These are phyloP conservation scores for Plasmodium malariae DNA, from an alignment of 169 alveolate genomes.

Conservation along the genomic window DNA sequence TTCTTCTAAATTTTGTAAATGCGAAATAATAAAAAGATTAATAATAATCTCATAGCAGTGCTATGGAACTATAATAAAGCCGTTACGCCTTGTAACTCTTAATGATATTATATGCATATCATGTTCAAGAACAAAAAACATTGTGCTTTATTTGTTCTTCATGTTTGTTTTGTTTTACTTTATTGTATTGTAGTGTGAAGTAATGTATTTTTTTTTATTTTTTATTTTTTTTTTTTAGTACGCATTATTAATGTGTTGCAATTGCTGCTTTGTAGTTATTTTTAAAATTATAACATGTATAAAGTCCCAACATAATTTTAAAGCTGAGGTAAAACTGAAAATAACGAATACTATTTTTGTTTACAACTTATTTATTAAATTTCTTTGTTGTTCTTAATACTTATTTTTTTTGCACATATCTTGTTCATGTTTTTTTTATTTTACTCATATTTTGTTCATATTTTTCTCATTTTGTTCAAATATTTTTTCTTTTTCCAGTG, in stretches of 20 bases:
- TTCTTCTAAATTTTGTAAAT: constrained; percentile 65
- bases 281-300: constrained; percentile 46
- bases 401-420: background rate
- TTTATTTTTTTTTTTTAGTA: constrained; percentile 40
- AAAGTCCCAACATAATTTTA: background rate
- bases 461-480: background rate
- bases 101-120: too few species aligned
- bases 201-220: background rate
- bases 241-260: constrained; percentile 38
- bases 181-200: background rate
- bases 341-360: background rate
- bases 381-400: background rate
- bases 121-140: too few species aligned
- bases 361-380: too few species aligned
- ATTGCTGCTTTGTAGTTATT: constrained; percentile 17
- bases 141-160: too few species aligned
- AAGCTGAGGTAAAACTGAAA: constrained; percentile 20
- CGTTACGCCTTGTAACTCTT: background rate
- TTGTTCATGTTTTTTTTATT: background rate
- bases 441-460: too few species aligned
- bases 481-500: constrained; percentile 35
- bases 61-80: background rate
- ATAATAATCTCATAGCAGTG: background rate
- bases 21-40: constrained; percentile 3
- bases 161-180: too few species aligned